Evolutionary conservation across 306 rosid species (phyloP), one percentile per base, ranked within the genome.

Genomic region (Quercus glauca): DNA sequence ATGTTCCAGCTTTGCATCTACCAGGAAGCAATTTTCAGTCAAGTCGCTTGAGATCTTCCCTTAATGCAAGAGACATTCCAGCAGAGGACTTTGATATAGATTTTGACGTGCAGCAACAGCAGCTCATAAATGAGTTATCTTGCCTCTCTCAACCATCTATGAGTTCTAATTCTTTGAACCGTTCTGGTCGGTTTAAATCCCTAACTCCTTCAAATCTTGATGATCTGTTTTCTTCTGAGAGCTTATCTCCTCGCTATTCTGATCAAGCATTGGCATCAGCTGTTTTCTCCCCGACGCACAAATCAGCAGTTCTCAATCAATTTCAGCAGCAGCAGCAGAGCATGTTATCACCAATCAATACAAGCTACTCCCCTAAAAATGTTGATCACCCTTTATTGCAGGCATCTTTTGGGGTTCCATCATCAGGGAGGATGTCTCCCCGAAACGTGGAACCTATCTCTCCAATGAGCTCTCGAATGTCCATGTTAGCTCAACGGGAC

Each of bases 291-390:
- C 98, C 98, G 1, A 92, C 94, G 43, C 98, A 89, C 85, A 94
- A 94, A 90, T 92, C 97, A 57, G 93, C 94, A 0, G 79, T 94
- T 77, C 80, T 90, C 77, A 89, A 88, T 84, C 98, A 94, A 72
- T 94, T 92, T 83, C 98, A 94, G 90, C 98, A 92, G 84, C 98
- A 91, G 85, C 98, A 92, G 77, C 97, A 92, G 86, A 84, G 79
- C 89, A 67, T 94, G 83, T 83, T 94, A 76, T 88, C 97, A 53
- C 97, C 98, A 0, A 86, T 94, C 83, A 92, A 89, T 67, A 94
- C 98, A 51, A 94, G 81, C 78, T 92, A 84, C 78, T 89, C 97
- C 69, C 77, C 96, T 10, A 90, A 89, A 76, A 83, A 82, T 82
- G 91, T 76, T 51, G 98, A 93, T 5, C 93, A 93, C 56, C 76